Percentiles rank a stretch among this genome's conserved stretches.
These are phyloP conservation scores for Rhodamnia argentea DNA, from an alignment of 345 rosid species.

Conservation along the genomic window DNA sequence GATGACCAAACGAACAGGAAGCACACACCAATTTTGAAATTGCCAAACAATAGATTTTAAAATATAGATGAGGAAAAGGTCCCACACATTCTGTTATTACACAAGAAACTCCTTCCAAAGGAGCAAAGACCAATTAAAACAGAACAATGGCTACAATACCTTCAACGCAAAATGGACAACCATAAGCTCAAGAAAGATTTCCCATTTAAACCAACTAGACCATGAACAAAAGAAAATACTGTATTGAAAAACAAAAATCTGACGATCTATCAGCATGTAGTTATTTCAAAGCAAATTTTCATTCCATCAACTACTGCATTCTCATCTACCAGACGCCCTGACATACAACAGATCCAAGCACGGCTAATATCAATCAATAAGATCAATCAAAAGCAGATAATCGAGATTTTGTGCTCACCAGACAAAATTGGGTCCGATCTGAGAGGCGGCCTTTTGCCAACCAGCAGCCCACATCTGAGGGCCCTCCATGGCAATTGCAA, in stretches of 20 bases:
- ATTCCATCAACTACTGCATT: background rate
- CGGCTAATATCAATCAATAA: background rate
- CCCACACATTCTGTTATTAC: background rate
- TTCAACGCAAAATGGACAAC: background rate
- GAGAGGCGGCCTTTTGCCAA: constrained; percentile 65
- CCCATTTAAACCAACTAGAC: background rate
- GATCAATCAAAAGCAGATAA: background rate
- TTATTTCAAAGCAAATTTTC: background rate
- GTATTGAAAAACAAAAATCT: background rate
- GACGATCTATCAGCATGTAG: background rate
- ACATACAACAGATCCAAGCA: background rate
- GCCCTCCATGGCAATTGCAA: constrained; percentile 91
- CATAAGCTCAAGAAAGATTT: background rate
- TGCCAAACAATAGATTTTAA: background rate
- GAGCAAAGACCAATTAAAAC: background rate
- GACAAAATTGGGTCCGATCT: constrained; percentile 76
- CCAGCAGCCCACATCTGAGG: constrained; percentile 93
- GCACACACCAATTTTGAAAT: background rate
- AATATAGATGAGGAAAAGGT: background rate
- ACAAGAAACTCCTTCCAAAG: background rate
- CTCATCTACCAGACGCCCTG: background rate
- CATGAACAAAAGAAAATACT: background rate
- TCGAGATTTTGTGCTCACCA: constrained; percentile 30
- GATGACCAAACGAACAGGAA: background rate
- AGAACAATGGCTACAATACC: background rate